Percentiles rank a stretch among this genome's conserved stretches.
Evolutionary conservation across 2,329 filamentous ascomycete species (phyloP).

Genomic region (Orbilia ellipsospora): DNA sequence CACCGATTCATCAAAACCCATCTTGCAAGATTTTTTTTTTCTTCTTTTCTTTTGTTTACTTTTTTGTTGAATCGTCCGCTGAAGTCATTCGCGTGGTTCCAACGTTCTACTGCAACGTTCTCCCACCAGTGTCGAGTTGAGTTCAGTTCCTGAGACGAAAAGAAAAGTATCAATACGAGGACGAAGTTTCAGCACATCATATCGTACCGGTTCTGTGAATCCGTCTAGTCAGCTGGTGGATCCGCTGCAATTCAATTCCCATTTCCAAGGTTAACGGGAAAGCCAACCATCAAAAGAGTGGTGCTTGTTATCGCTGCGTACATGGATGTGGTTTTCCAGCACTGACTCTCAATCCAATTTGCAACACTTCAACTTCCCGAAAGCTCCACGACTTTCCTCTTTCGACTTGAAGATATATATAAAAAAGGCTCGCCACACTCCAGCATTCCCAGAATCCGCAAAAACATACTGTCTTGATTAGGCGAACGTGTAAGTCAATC

Average conservation of each 20-base stretch:
- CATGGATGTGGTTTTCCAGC: slow-evolving; percentile 34
- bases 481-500: slow-evolving; percentile 32
- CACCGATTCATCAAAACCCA: too few relatives aligned
- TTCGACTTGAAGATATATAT: slow-evolving; percentile 34
- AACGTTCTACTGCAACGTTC: neutral
- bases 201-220: slow-evolving; percentile 27
- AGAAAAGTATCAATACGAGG: slow-evolving; percentile 10
- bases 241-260: slow-evolving; percentile 44
- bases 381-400: slow-evolving; percentile 53
- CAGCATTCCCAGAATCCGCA: slow-evolving; percentile 21
- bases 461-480: slow-evolving; percentile 48
- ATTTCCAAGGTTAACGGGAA: slow-evolving; percentile 49
- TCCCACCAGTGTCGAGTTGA: neutral
- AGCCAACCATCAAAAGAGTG: neutral
- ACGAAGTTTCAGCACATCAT: slow-evolving; percentile 40
- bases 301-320: slow-evolving; percentile 47
- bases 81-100: neutral
- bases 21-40: neutral
- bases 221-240: slow-evolving; percentile 26
- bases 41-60: neutral
- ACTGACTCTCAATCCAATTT: slow-evolving; percentile 48
- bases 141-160: neutral
- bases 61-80: neutral
- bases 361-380: slow-evolving; percentile 52
- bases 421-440: slow-evolving; percentile 32